These are phyloP conservation scores for Sordariomycetes sp. DNA, from an alignment of 2,329 filamentous ascomycete species.

Conservation along the genomic window DNA sequence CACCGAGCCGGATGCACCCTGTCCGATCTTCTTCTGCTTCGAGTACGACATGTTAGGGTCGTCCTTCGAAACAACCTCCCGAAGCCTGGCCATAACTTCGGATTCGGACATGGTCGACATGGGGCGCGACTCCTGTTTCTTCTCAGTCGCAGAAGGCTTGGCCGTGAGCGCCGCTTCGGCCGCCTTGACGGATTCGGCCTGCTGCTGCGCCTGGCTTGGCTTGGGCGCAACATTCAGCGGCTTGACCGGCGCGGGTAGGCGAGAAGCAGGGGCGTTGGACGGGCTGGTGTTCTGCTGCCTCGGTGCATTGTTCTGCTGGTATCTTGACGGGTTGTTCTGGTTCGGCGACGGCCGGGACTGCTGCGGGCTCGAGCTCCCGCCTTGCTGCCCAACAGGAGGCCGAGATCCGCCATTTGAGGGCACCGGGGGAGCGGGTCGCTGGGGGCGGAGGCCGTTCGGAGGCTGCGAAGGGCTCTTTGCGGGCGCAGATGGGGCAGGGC, in stretches of 20 bases:
- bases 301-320: constrained; percentile 20
- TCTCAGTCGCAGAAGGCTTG: constrained; percentile 61
- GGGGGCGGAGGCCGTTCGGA: constrained; percentile 45
- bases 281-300: constrained; percentile 20
- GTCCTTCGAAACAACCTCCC: constrained; percentile 90
- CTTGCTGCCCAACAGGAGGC: constrained; percentile 24
- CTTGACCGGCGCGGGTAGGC: constrained; percentile 57
- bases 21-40: constrained; percentile 99
- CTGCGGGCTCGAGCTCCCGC: constrained; percentile 13
- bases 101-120: constrained; percentile 98
- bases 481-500: constrained; percentile 75
- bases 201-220: constrained; percentile 35
- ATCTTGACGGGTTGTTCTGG: constrained; percentile 2
- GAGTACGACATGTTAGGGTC: constrained; percentile 92
- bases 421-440: constrained; percentile 72
- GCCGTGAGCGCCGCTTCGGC: constrained; percentile 83
- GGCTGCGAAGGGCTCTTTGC: constrained; percentile 41
- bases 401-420: constrained; percentile 34
- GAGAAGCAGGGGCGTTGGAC: constrained; percentile 22
- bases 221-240: constrained; percentile 70
- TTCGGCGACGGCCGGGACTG: constrained; percentile 1
- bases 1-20: constrained; percentile 94
- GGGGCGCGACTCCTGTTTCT: constrained; percentile 75
- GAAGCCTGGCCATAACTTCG: constrained; percentile 93
- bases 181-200: constrained; percentile 67